Percentiles rank a stretch among this genome's conserved stretches.
phyloP scores from a whole-genome alignment of 805 yeast genomes.

The Brettanomyces custersianus region DNA sequence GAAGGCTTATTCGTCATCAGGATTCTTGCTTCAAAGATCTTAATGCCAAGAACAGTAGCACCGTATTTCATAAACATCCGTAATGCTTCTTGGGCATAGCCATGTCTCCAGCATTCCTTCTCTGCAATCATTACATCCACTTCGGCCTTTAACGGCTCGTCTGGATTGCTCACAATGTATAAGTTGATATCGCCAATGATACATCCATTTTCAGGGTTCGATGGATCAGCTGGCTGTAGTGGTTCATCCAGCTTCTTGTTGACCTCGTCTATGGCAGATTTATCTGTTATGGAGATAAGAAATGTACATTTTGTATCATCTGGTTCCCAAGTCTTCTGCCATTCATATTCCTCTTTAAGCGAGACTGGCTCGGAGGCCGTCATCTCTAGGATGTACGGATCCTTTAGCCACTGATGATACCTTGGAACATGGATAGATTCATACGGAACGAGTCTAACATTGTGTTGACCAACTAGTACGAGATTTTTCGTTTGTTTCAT shows the following conservation, averaged over 20 bases:
- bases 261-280: neutral
- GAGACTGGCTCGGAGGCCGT: slow-evolving; percentile 1
- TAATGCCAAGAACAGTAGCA: neutral
- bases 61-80: neutral
- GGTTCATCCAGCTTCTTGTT: neutral
- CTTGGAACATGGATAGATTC: neutral
- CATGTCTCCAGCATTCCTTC: neutral
- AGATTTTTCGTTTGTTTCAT: neutral
- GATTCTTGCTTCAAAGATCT: neutral
- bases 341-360: neutral
- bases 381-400: slow-evolving; percentile 2
- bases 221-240: neutral
- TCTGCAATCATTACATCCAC: slow-evolving; percentile 1
- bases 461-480: neutral
- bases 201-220: neutral
- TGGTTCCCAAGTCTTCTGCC: neutral
- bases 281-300: neutral
- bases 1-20: neutral
- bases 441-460: neutral
- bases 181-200: neutral
- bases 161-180: slow-evolving; percentile 1
- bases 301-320: neutral
- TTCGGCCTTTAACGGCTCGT: neutral
- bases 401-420: slow-evolving; percentile 2
- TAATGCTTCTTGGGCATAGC: neutral